Evolutionary conservation across 2,329 filamentous ascomycete species (phyloP), one percentile per base, ranked within the genome.

Genomic region (Aspergillus sp.): DNA sequence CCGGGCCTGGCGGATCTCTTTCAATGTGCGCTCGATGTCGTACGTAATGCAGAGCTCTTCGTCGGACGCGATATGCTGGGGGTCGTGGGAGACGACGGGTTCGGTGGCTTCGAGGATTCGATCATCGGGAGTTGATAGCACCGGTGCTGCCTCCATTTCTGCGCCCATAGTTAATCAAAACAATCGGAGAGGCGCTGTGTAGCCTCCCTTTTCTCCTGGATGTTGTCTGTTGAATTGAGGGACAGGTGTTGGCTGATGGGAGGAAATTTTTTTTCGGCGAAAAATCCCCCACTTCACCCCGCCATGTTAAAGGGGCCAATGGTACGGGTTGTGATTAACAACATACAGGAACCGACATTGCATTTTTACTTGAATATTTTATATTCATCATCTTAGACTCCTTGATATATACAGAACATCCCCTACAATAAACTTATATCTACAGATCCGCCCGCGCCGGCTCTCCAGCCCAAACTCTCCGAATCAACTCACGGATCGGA

Each of bases 21-120:
- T 68, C 43, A 89, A 79, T 0, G 93, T 96, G 48, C 88, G 80
- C 50, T 80, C 77, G 55, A 96, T 85, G 69, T 98, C 93, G 73
- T 97, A 98, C 43, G 86, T 84, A 37, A 83, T 72, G 47, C 74
- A 73, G 25, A 97, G 74, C 61, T 90, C 86, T 61, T 87, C 82
- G 55, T 91, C 82, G 13, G 77, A 75, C 17, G 79, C 61, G 38
- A 49, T 49, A 45, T 48, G 54, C 17, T 54, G 61, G 4, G 67
- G 56, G 5, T 63, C 52, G 46, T 67, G 66, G 19, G 69, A 42
- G 23, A 57, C 62, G 15, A 70, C 54, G 2, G 75, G 68, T 6
- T 73, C 71, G 4, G 76, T 68, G 41, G 77, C 75, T 56, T 81
- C 77, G 54, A 84, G 74, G 25, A 84, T 75, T 57, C 81, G 78